Conservation (phyloP, 805 yeast genomes). For the Ogataea paraovalis region DNA sequence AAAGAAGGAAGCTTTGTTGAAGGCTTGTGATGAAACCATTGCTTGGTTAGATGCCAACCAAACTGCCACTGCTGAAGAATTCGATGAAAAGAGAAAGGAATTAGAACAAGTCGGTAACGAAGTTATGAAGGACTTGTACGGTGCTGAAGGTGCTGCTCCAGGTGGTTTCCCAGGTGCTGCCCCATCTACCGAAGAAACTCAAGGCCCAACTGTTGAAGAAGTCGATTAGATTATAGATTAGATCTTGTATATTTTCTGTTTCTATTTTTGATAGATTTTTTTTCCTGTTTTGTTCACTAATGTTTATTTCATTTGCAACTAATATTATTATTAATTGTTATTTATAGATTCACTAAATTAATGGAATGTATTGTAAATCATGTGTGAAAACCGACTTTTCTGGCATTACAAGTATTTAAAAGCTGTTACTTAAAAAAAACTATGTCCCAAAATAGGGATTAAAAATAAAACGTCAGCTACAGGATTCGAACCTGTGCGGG, state of each 20-base stretch:
- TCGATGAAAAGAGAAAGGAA: constrained; percentile 89
- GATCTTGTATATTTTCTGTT: not conserved
- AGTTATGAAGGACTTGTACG: constrained; percentile 95
- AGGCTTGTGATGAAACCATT: constrained; percentile 82
- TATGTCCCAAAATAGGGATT: no score
- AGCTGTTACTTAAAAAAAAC: no score
- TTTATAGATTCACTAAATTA: no score
- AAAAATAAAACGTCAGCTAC: constrained; percentile 1
- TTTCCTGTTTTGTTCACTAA: not conserved
- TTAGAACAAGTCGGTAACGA: constrained; percentile 94
- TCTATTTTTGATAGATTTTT: not conserved
- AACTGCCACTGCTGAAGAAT: constrained; percentile 91
- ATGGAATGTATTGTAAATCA: no score
- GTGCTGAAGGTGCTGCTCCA: constrained; percentile 87
- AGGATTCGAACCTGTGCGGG: constrained; percentile 2
- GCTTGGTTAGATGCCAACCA: constrained; percentile 92
- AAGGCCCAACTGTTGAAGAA: constrained; percentile 78
- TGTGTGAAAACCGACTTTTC: no score
- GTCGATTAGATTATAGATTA: constrained; percentile 48
- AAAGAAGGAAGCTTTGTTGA: constrained; percentile 54
- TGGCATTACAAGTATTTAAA: no score
- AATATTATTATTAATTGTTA: not conserved
- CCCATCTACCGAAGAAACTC: constrained; percentile 36
- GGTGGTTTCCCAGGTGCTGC: constrained; percentile 62
- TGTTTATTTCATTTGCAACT: not conserved